These are phyloP conservation scores for Xylaria sp. DNA, from an alignment of 2,329 filamentous ascomycete species.

Conservation along the genomic window DNA sequence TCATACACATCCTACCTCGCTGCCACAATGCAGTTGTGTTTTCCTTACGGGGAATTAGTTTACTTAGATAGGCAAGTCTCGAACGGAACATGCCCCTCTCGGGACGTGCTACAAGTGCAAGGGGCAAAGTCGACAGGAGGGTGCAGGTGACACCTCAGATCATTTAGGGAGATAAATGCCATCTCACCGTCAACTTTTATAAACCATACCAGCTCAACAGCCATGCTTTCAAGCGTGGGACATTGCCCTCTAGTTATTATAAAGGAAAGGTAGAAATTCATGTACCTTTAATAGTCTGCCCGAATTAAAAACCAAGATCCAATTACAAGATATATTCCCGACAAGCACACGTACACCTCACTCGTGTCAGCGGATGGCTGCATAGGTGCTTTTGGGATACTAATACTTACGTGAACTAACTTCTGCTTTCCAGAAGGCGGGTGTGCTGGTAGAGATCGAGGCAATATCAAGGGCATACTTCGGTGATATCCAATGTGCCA, in stretches of 20 bases:
- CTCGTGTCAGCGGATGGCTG: no score
- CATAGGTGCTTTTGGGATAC: no score
- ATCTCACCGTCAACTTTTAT: neutral
- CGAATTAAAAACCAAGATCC: neutral
- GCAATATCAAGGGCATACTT: neutral
- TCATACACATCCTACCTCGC: neutral
- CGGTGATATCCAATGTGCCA: neutral
- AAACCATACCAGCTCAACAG: neutral
- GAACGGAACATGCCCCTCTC: neutral
- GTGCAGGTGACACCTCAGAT: neutral
- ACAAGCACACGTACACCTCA: neutral
- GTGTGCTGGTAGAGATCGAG: neutral
- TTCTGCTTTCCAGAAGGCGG: neutral
- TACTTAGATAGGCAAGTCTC: constrained; percentile 1
- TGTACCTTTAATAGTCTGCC: neutral
- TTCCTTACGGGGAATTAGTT: neutral
- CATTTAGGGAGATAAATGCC: neutral
- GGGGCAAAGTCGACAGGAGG: neutral
- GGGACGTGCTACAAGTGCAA: constrained; percentile 6
- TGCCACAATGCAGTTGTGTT: neutral
- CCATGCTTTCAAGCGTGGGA: neutral
- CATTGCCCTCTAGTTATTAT: neutral
- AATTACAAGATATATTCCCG: neutral
- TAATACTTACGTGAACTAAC: neutral
- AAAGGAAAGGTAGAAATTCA: neutral